Evolutionary conservation across 2,329 filamentous ascomycete genomes (phyloP).

Genomic region (Nigrospora osmanthi): DNA sequence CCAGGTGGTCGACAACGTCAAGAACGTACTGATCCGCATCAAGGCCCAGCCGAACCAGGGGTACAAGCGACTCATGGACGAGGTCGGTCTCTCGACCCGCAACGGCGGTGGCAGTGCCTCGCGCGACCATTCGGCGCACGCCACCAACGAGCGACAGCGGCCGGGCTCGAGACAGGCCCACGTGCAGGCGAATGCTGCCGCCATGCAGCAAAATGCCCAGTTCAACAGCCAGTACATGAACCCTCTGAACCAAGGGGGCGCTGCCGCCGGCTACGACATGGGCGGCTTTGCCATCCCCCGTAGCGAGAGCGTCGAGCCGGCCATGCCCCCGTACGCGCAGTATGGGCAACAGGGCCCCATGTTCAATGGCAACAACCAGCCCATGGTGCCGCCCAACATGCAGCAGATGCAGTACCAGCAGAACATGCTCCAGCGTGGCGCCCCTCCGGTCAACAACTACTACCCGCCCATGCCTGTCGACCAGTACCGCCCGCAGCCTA

Average conservation of each 20-base stretch:
- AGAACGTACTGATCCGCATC: conserved; percentile 78
- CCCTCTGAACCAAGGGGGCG: conserved; percentile 32
- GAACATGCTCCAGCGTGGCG: conserved; percentile 44
- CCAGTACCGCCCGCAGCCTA: conserved; percentile 45
- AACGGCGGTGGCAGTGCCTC: conserved; percentile 32
- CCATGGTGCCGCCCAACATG: conserved; percentile 36
- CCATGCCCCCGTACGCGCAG: conserved; percentile 39
- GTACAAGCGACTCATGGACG: conserved; percentile 98
- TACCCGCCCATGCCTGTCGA: conserved; percentile 49
- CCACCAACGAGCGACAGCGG: conserved; percentile 44
- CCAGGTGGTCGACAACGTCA: conserved; percentile 87
- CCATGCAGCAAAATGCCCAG: conserved; percentile 25
- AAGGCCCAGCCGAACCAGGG: conserved; percentile 92
- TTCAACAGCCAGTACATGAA: conserved; percentile 47
- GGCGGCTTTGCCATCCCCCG: conserved; percentile 39
- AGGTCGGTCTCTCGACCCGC: conserved; percentile 79
- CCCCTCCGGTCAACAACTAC: conserved; percentile 48
- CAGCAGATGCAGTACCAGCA: conserved; percentile 54
- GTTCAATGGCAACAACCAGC: conserved; percentile 37
- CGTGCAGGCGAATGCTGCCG: conserved; percentile 17
- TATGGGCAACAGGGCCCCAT: conserved; percentile 44
- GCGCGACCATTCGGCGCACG: conserved; percentile 36
- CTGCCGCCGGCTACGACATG: conserved; percentile 39
- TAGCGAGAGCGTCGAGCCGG: conserved; percentile 43
- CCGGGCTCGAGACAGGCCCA: conserved; percentile 44